phyloP scores from a whole-genome alignment of 148 eudicot species.

The Gaultheria prostrata region DNA sequence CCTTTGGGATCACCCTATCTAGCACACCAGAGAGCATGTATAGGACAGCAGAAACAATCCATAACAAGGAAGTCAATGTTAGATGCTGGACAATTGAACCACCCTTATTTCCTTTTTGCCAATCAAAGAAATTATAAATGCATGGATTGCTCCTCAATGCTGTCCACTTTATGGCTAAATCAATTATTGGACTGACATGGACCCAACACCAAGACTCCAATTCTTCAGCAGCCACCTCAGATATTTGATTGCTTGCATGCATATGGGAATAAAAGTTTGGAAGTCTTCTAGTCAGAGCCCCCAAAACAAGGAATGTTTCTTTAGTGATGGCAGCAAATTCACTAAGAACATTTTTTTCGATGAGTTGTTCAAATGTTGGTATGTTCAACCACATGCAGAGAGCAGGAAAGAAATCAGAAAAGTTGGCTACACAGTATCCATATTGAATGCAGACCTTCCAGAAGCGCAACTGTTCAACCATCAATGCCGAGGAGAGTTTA shows the following conservation, averaged over 20 bases:
- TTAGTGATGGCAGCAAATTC: conserved; percentile 61
- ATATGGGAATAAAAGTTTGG: conserved; percentile 48
- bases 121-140: conserved; percentile 31
- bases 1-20: conserved; percentile 55
- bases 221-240: conserved; percentile 32
- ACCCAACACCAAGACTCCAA: conserved; percentile 67
- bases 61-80: conserved; percentile 43
- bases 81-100: conserved; percentile 16
- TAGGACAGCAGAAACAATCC: conserved; percentile 70
- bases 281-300: conserved; percentile 56
- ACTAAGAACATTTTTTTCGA: conserved; percentile 41
- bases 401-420: conserved; percentile 65
- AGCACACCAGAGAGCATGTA: conserved; percentile 64
- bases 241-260: conserved; percentile 23
- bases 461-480: conserved; percentile 76
- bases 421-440: conserved; percentile 60
- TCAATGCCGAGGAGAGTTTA: conserved; percentile 61
- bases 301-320: conserved; percentile 71
- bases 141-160: conserved; percentile 35
- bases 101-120: conserved; percentile 26
- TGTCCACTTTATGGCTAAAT: conserved; percentile 69
- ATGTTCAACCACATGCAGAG: conserved; percentile 74
- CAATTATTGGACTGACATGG: conserved; percentile 69
- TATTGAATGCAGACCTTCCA: conserved; percentile 84
- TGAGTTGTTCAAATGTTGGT: conserved; percentile 59